Evolutionary conservation across 305 asterid species (phyloP).

Genomic region (Fraxinus nigra): DNA sequence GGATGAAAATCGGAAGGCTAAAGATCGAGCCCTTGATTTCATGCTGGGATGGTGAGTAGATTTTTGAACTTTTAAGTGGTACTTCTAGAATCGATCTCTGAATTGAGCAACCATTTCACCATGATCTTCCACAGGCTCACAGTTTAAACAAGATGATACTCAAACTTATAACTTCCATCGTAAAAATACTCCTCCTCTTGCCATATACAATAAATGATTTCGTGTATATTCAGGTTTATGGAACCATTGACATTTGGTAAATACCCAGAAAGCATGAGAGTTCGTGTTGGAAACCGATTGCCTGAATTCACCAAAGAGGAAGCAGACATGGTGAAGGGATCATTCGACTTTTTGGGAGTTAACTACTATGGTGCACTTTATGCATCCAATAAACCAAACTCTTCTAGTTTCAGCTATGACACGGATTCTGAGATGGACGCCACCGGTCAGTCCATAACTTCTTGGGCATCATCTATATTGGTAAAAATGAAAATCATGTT

Average conservation of each 20-base stretch:
- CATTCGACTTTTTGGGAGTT: constrained; percentile 43
- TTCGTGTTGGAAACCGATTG: constrained; percentile 32
- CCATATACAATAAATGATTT: background rate
- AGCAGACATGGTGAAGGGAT: constrained; percentile 28
- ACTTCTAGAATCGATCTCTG: background rate
- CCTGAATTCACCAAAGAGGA: constrained; percentile 39
- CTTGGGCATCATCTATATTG: background rate
- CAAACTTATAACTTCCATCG: background rate
- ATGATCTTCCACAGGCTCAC: background rate
- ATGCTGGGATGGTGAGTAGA: constrained; percentile 51
- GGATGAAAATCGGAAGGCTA: constrained; percentile 21
- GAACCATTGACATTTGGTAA: constrained; percentile 40
- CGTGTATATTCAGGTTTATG: constrained; percentile 33
- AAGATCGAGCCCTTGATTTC: constrained; percentile 44
- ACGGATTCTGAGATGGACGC: constrained; percentile 40
- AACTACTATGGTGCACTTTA: constrained; percentile 52
- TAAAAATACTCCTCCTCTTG: background rate
- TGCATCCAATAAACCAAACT: constrained; percentile 39
- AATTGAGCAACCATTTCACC: background rate
- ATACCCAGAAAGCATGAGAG: constrained; percentile 44
- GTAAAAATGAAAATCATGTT: background rate
- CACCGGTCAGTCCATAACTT: constrained; percentile 27
- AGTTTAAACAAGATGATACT: background rate
- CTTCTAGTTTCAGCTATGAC: constrained; percentile 33
- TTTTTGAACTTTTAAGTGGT: background rate